Base-by-base conservation (phyloP, 345 rosid species). In the Sisymbrium irio region DNA sequence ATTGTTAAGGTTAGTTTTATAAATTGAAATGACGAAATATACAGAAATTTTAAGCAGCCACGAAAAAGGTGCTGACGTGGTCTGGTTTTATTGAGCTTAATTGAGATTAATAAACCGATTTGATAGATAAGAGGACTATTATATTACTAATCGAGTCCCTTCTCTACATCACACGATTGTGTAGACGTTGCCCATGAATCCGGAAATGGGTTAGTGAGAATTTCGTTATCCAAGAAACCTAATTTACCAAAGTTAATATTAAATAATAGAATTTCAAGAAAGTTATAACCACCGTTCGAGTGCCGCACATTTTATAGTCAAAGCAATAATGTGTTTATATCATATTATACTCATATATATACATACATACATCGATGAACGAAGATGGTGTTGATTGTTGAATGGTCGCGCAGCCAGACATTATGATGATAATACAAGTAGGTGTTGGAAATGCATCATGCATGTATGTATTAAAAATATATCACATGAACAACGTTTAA, bases 341-440 rank as follows among this genome's bases (percentile, higher is more conserved):
- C 35, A 9, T 45, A 45, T 25, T 59, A 44, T 59, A 70, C 14
- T 28, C 27, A 27, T 28, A 33, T 54, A 54, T 15, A 41, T 53
- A 30, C 32, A 28, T 10, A 27, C 9, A 54, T n/a, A 37, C 36
- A 54, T 13, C 20, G 32, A n/a, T n/a, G n/a, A n/a, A n/a, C n/a
- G n/a, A 46, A 19, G 33, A 42, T 45, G 12, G 64, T 42, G 50
- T 42, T 47, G n/a, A n/a, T 64, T 42, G 50, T 42, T 32, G 59
- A 74, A 49, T 54, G 17, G 65, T 69, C 70, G 35, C 50, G 79
- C 74, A 76, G 74, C 65, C 65, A 62, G 74, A 62, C 58, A 75
- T 76, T 13, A 62, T 69, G 58, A 76, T 76, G 69, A 68, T 62
- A 32, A 51, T 62, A 68, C 59, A 30, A 59, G 20, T 59, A 40